Evolutionary conservation across 805 yeast species (phyloP), one percentile per base, ranked within the genome.

Genomic region (Kodamaea laetipori): DNA sequence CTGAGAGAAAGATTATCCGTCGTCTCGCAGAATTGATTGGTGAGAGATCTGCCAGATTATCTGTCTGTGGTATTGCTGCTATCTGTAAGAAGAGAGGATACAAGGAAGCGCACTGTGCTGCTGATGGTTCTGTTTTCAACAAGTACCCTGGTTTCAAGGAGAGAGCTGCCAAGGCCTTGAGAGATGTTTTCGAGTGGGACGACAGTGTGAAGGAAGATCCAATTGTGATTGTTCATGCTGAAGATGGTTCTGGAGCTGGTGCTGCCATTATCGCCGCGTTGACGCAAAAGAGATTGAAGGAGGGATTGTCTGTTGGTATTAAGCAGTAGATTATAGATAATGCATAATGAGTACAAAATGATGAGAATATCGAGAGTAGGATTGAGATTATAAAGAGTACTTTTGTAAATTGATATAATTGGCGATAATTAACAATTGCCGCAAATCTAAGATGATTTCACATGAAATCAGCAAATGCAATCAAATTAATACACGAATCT

Each of bases 171-270:
- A 76, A 77, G 61, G 97, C 87, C 46, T 77, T 92, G 63, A 81
- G 82, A 67, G 97, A 90, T 62, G 89, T 92, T 56, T 87, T 88
- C 60, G 92, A 74, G 53, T 92, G 97, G 97, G 57, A 54, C 23
- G 50, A 56, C 13, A 23, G 32, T 12, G 54, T 47, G n/a, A 55
- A 72, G 51, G 80, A 81, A 47, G 89, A 89, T 65, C 98, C 98
- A 52, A 82, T 94, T 60, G 69, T 76, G 51, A 81, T 90, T 54
- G 87, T 84, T 31, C 86, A 95, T 46, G 98, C 99, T 52, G 97
- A 92, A 72, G 99, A 94, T 72, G 99, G 99, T 57, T 85, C 94
- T 28, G 98, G 98, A 73, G 97, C 88, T 38, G 99, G 99, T 63
- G 99, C 99, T 44, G 99, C 98, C 41, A 79, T 92, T 57, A 92